Base-by-base conservation (phyloP, 768 basidiomycete genomes). In the Mycena rosella region DNA sequence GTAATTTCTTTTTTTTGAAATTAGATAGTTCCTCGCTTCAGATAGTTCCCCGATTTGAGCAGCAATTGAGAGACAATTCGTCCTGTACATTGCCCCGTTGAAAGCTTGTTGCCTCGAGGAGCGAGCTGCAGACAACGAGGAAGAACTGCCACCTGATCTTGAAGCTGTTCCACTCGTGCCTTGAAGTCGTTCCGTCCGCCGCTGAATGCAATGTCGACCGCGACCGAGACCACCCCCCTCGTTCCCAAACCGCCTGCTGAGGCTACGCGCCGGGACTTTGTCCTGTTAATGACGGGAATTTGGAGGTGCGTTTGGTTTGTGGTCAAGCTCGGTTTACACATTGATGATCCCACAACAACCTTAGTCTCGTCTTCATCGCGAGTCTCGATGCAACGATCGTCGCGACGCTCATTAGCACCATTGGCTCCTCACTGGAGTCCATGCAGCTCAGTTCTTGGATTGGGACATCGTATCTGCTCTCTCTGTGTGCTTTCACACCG, bases 401-500 rank as follows among this genome's bases (percentile, higher is more conserved):
- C 42, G 89, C 89, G 4, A 90, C 89, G 0, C 81, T 90, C 51
- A 78, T 88, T n/a, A 78, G 84, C 7, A 87, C 89, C 53, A 89
- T 90, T 63, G 89, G 89, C 36, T 88, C 86, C 61, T 83, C 86
- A 67, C 88, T 89, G 73, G 79, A 84, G 74, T 84, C 85, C 71
- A 84, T 84, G 40, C 82, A 84, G 63, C 83, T 86, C 38, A 82
- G 88, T 22, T 87, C 87, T 0, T 90, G 91, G 76, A 84, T 92
- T 60, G 90, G 90, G 17, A 89, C 89, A 11, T 83, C 88, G 5
- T 90, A 91, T 75, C 78, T 91, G 66, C 84, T 91, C 7, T 87
- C 86, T 49, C 83, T 91, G 27, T 89, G 88, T 63, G 89, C 87
- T 75, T 90, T 89, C 74, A 90, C 90, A n/a, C 90, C 90, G 49